phyloP scores from a whole-genome alignment of 2,329 filamentous ascomycete species.

The Clonostachys rosea region DNA sequence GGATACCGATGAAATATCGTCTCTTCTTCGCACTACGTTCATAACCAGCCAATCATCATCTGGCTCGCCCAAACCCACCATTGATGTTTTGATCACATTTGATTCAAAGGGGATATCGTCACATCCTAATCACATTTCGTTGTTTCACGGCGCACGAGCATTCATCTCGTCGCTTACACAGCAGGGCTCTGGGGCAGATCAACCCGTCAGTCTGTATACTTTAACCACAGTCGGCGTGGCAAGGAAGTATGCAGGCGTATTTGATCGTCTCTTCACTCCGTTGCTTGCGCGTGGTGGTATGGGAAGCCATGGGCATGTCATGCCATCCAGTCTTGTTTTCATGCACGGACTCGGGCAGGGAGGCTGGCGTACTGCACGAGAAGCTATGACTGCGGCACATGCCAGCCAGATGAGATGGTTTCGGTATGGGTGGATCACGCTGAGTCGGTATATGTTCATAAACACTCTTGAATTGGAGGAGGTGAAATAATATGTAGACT shows the following conservation, averaged over 20 bases:
- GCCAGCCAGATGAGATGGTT: slow-evolving; percentile 99
- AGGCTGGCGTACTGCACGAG: slow-evolving; percentile 39
- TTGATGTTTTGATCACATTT: slow-evolving; percentile 88
- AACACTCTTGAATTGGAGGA: slow-evolving; percentile 71
- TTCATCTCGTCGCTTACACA: slow-evolving; percentile 67
- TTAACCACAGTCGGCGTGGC: slow-evolving; percentile 66
- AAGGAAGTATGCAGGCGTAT: slow-evolving; percentile 76
- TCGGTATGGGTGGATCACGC: slow-evolving; percentile 86
- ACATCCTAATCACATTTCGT: slow-evolving; percentile 90
- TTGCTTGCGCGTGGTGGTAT: slow-evolving; percentile 16
- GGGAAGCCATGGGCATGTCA: slow-evolving; percentile 9
- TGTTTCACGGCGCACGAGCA: slow-evolving; percentile 73
- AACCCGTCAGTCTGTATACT: slow-evolving; percentile 81
- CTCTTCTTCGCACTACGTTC: slow-evolving; percentile 69
- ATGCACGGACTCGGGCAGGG: slow-evolving; percentile 59
- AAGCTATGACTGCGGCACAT: slow-evolving; percentile 85
- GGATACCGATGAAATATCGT: slow-evolving; percentile 66
- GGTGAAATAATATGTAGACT: slow-evolving; percentile 4
- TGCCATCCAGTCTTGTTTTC: slow-evolving; percentile 61
- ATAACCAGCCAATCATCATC: slow-evolving; percentile 47
- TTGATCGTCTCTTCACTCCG: slow-evolving; percentile 70
- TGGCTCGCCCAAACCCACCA: slow-evolving; percentile 37
- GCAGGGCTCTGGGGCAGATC: slow-evolving; percentile 42
- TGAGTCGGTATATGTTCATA: slow-evolving; percentile 92
- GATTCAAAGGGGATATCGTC: slow-evolving; percentile 74